phyloP scores from a whole-genome alignment of 2,329 filamentous ascomycete species.

The Diaporthe amygdali region DNA sequence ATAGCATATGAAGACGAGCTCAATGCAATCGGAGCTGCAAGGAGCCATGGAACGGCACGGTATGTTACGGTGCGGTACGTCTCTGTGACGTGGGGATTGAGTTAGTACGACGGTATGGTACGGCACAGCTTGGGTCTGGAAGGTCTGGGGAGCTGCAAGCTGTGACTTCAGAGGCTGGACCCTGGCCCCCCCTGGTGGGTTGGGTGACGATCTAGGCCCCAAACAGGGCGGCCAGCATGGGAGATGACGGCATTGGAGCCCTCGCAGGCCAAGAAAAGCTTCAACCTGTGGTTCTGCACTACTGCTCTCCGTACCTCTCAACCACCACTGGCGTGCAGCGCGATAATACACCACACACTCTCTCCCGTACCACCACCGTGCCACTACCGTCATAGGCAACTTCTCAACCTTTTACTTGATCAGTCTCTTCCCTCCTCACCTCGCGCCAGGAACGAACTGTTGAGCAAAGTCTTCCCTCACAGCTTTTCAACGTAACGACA shows the following conservation, averaged over 20 bases:
- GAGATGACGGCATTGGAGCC: conserved; percentile 22
- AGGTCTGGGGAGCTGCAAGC: not conserved
- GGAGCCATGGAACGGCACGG: not conserved
- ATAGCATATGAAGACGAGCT: not conserved
- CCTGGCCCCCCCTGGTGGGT: not conserved
- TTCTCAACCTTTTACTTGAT: not conserved
- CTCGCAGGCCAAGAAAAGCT: conserved; percentile 6
- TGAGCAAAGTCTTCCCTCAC: not conserved
- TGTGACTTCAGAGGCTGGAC: not conserved
- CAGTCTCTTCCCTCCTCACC: not conserved
- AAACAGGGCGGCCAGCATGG: conserved; percentile 13
- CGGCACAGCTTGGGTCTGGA: not conserved
- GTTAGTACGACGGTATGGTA: no score
- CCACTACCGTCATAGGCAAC: not conserved
- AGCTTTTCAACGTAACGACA: not conserved
- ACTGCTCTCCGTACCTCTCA: not conserved
- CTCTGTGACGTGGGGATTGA: conserved; percentile 2
- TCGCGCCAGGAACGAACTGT: not conserved
- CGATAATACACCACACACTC: not conserved
- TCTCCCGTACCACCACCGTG: not conserved
- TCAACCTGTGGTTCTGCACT: not conserved
- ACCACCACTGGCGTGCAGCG: not conserved
- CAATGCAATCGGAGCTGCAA: not conserved
- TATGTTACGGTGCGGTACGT: conserved; percentile 1
- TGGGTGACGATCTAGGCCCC: conserved; percentile 14